Evolutionary conservation across 192 early-diverging fungal genomes (phyloP).

Genomic region (Thoreauomyces humboldtii): DNA sequence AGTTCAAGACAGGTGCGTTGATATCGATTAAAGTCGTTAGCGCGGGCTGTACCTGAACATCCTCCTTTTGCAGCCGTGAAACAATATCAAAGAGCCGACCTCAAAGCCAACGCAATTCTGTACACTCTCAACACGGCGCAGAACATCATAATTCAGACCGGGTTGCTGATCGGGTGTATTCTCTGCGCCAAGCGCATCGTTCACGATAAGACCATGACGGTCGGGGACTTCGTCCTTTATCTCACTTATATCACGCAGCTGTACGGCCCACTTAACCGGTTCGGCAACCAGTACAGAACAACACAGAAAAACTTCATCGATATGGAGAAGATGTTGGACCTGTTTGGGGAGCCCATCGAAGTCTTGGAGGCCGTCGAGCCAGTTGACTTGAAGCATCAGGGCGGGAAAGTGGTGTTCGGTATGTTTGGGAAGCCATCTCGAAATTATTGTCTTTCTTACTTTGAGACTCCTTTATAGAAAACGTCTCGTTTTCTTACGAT

Average conservation of each 20-base stretch:
- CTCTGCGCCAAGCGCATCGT: constrained; percentile 81
- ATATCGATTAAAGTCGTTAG: neutral
- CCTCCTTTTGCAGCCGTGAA: constrained; percentile 50
- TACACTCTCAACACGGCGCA: constrained; percentile 83
- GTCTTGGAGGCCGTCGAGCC: constrained; percentile 68
- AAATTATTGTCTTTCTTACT: no score
- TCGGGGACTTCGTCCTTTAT: constrained; percentile 87
- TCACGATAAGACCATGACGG: constrained; percentile 58
- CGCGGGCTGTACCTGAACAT: no score
- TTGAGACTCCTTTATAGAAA: no score
- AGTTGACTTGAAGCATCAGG: constrained; percentile 51
- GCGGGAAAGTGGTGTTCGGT: constrained; percentile 68
- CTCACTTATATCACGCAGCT: constrained; percentile 89
- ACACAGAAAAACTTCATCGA: constrained; percentile 67
- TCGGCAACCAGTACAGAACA: constrained; percentile 89
- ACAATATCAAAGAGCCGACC: constrained; percentile 83
- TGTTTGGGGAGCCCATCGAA: constrained; percentile 62
- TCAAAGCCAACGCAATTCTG: constrained; percentile 68
- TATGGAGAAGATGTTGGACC: constrained; percentile 96
- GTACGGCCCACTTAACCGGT: constrained; percentile 77
- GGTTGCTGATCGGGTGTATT: constrained; percentile 77
- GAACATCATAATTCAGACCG: constrained; percentile 81
- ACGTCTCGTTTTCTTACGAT: constrained; percentile 75
- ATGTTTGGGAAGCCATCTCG: no score
- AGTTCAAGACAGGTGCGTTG: constrained; percentile 52